A percentile compares a stretch with the other conserved stretches of the same genome.
Evolutionary conservation across 352 stramenopile genomes (phyloP).

Genomic region (Phytopythium cucurbitacearum): DNA sequence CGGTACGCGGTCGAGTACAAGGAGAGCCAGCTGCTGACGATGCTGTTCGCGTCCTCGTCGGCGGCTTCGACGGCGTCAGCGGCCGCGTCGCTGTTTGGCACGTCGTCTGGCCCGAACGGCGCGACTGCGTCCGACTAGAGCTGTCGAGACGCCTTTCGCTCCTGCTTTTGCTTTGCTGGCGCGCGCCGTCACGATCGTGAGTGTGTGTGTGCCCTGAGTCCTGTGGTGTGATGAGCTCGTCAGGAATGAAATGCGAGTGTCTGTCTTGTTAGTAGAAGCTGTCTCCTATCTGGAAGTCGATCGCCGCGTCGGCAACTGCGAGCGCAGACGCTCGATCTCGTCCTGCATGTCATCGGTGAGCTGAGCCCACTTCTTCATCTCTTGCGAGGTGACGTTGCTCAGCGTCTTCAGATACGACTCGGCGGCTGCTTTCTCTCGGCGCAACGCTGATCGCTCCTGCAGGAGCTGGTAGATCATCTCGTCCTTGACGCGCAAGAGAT

Average conservation of each 20-base stretch:
- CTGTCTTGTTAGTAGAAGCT: not conserved
- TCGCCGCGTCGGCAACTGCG: conserved; percentile 10
- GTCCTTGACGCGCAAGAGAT: conserved; percentile 64
- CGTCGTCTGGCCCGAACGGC: not conserved
- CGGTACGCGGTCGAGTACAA: conserved; percentile 84
- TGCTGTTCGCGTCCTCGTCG: conserved; percentile 54
- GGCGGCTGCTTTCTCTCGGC: conserved; percentile 38
- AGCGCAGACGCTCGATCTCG: conserved; percentile 65
- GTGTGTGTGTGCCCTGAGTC: no score
- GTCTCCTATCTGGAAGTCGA: not conserved
- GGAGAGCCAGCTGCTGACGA: conserved; percentile 76
- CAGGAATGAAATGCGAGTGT: not conserved
- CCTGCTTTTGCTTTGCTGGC: no score
- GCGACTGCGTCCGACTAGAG: conserved; percentile 2
- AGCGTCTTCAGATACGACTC: conserved; percentile 60
- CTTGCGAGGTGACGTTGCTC: conserved; percentile 60
- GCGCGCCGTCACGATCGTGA: no score
- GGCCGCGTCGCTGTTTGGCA: conserved; percentile 5
- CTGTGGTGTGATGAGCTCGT: no score
- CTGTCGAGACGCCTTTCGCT: not conserved
- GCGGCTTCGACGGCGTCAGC: conserved; percentile 12
- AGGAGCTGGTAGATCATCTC: conserved; percentile 82
- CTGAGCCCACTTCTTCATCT: conserved; percentile 81
- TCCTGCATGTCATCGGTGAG: conserved; percentile 81
- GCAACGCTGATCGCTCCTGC: conserved; percentile 54